phyloP scores from a whole-genome alignment of 2,329 filamentous ascomycete species.

The Emergomyces pasteurianus region DNA sequence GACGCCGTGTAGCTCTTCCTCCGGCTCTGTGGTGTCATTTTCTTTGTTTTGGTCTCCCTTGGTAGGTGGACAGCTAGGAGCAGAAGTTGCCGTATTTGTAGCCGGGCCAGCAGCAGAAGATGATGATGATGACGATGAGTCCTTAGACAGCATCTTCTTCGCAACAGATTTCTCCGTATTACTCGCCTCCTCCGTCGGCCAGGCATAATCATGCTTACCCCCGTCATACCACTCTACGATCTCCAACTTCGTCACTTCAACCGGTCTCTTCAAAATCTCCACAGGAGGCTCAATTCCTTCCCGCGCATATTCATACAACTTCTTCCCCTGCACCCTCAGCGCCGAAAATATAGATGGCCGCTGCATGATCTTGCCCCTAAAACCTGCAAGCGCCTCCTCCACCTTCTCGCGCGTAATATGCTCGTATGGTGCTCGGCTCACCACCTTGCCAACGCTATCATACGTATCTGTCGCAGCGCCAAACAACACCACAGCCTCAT shows the following conservation, averaged over 20 bases:
- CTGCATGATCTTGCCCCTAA: conserved; percentile 76
- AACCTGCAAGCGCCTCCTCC: conserved; percentile 61
- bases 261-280: conserved; percentile 68
- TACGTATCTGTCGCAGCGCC: conserved; percentile 89
- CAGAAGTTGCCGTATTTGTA: background rate
- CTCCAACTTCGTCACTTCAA: conserved; percentile 67
- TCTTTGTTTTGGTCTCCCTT: conserved; percentile 20
- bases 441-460: conserved; percentile 72
- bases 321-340: conserved; percentile 84
- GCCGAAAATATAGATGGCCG: conserved; percentile 88
- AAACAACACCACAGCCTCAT: conserved; percentile 81
- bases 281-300: conserved; percentile 76
- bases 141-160: conserved; percentile 48
- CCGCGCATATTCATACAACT: conserved; percentile 88
- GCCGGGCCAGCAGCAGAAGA: conserved; percentile 7
- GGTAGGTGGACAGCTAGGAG: background rate
- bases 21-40: background rate
- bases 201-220: conserved; percentile 65
- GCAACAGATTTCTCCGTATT: conserved; percentile 64
- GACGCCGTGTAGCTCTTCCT: background rate
- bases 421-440: conserved; percentile 61
- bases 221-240: conserved; percentile 74
- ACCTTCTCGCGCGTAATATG: conserved; percentile 71
- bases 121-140: conserved; percentile 15
- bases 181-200: conserved; percentile 68